Conservation (phyloP, 2,329 filamentous ascomycete species). For the Alternaria sp. region DNA sequence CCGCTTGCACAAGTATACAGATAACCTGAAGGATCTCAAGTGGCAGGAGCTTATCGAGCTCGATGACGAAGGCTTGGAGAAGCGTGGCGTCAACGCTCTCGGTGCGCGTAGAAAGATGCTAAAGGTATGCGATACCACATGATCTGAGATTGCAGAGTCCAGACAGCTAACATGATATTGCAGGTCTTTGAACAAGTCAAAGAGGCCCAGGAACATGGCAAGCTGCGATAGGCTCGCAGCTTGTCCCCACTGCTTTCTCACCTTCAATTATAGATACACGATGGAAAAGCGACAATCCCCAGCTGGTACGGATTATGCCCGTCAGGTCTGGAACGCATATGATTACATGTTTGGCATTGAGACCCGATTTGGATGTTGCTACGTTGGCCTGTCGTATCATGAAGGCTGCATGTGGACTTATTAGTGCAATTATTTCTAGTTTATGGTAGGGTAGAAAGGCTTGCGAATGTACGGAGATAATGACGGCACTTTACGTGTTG, state of each 20-base stretch:
- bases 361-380: conserved; percentile 16
- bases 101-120: conserved; percentile 97
- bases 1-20: conserved; percentile 97
- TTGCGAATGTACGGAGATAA: conserved; percentile 3
- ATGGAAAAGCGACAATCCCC: conserved; percentile 30
- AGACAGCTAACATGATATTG: conserved; percentile 41
- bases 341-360: conserved; percentile 26
- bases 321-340: conserved; percentile 36
- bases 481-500: conserved; percentile 1
- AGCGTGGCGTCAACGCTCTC: conserved; percentile 91
- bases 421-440: conserved; percentile 18
- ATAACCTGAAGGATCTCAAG: conserved; percentile 95
- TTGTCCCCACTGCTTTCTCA: conserved; percentile 6
- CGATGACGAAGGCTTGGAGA: conserved; percentile 91
- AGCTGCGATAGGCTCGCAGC: conserved; percentile 40
- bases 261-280: conserved; percentile 30
- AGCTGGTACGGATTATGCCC: conserved; percentile 36
- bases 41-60: conserved; percentile 93
- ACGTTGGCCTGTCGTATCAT: conserved; percentile 18
- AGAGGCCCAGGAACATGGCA: conserved; percentile 61
- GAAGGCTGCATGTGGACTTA: conserved; percentile 9
- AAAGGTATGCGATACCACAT: conserved; percentile 69
- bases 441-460: conserved; percentile 12
- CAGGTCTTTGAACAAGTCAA: conserved; percentile 94
- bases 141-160: not conserved